These are phyloP conservation scores for Phaeosphaeriaceae sp. DNA, from an alignment of 2,329 filamentous ascomycete species.

Conservation along the genomic window DNA sequence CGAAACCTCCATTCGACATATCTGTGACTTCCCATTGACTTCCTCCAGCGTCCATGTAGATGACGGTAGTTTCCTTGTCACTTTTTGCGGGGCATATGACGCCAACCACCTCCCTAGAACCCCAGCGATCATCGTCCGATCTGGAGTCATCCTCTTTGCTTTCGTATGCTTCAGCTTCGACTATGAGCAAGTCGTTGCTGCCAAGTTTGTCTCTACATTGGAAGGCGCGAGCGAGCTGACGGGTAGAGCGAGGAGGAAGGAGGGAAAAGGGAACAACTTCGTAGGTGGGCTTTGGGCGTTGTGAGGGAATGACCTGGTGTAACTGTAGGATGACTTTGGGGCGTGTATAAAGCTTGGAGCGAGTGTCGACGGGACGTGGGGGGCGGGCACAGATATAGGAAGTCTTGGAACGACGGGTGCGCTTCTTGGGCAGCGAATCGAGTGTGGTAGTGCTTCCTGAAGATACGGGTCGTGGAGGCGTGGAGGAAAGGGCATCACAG, in stretches of 20 bases:
- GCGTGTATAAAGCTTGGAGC: conserved; percentile 67
- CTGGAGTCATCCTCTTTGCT: conserved; percentile 49
- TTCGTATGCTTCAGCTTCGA: conserved; percentile 72
- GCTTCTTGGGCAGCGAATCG: conserved; percentile 51
- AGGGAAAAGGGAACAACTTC: conserved; percentile 76
- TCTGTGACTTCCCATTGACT: conserved; percentile 54
- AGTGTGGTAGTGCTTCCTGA: conserved; percentile 45
- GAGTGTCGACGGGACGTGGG: conserved; percentile 61
- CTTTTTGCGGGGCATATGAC: conserved; percentile 68
- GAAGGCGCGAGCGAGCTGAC: conserved; percentile 67
- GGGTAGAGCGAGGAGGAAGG: conserved; percentile 55
- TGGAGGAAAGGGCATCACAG: conserved; percentile 22
- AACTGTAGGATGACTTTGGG: conserved; percentile 75
- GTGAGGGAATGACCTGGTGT: conserved; percentile 67
- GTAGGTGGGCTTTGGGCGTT: conserved; percentile 69
- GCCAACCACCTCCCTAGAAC: conserved; percentile 66
- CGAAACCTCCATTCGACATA: conserved; percentile 54
- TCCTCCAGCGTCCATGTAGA: conserved; percentile 62
- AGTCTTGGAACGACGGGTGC: conserved; percentile 62
- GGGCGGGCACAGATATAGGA: conserved; percentile 73
- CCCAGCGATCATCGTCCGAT: conserved; percentile 57
- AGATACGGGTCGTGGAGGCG: conserved; percentile 46
- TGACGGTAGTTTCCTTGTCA: conserved; percentile 66
- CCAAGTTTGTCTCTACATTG: conserved; percentile 68
- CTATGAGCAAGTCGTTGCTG: conserved; percentile 72